phyloP scores from a whole-genome alignment of 176 grass and related monocot genomes.

The Triticum timopheevii region DNA sequence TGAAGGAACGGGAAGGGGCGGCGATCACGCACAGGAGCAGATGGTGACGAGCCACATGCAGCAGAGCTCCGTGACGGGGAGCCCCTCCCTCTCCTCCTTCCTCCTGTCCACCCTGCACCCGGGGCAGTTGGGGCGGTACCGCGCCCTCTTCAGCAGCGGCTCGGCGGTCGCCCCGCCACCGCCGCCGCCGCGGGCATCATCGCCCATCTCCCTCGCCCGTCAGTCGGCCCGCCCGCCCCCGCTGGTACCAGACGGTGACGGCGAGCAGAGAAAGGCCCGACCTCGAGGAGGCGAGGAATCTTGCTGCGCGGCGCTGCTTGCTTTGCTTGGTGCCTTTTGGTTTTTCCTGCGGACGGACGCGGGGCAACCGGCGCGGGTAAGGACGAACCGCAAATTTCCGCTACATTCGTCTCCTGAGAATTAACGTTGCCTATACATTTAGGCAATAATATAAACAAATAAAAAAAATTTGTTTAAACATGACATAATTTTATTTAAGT shows the following conservation, averaged over 20 bases:
- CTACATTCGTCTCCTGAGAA: too few relatives aligned
- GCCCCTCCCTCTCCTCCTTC: conserved; percentile 34
- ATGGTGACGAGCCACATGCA: conserved; percentile 56
- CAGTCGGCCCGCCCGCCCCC: not conserved
- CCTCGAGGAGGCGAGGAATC: not conserved
- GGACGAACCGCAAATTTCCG: too few relatives aligned
- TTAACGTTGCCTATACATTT: too few relatives aligned
- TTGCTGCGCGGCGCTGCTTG: not conserved
- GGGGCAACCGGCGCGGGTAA: not conserved
- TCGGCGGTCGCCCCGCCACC: not conserved
- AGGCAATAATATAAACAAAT: too few relatives aligned
- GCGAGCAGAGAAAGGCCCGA: not conserved
- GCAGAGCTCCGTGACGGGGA: conserved; percentile 45
- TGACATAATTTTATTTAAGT: too few relatives aligned
- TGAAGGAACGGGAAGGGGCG: not conserved
- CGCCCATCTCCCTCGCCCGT: conserved; percentile 1
- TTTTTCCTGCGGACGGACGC: not conserved
- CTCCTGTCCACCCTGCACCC: conserved; percentile 45
- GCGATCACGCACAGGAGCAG: conserved; percentile 36
- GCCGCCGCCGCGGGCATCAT: not conserved
- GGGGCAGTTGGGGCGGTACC: conserved; percentile 37
- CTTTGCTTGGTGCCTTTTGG: not conserved
- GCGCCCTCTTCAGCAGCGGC: conserved; percentile 24
- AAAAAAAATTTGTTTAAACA: too few relatives aligned
- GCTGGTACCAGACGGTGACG: not conserved